Evolutionary conservation across 2,329 filamentous ascomycete genomes (phyloP).

Genomic region (Aspergillus pseudoviridinutans): DNA sequence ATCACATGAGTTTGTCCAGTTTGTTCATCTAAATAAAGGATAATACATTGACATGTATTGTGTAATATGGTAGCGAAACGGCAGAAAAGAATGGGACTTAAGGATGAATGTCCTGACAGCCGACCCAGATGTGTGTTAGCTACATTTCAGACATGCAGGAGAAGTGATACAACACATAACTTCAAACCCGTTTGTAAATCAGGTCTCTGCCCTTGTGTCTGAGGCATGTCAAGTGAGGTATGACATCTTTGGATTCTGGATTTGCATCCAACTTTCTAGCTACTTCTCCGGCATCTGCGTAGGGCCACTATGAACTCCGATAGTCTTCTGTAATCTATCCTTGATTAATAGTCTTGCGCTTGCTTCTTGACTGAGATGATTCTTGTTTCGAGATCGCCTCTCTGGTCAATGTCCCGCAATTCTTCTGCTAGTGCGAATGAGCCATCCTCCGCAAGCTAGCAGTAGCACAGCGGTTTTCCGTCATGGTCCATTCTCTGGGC

Average conservation of each 20-base stretch:
- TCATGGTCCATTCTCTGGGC: not conserved
- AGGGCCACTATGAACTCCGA: not conserved
- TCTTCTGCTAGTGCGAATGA: not conserved
- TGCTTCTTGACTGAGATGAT: not conserved
- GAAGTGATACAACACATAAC: not conserved
- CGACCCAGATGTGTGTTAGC: not conserved
- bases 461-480: not conserved
- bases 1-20: conserved; percentile 10
- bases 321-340: not conserved
- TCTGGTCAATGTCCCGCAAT: not conserved
- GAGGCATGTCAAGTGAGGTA: no score
- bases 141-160: not conserved
- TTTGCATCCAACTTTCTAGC: not conserved
- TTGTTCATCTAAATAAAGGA: not conserved
- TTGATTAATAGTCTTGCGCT: not conserved
- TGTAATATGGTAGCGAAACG: not conserved
- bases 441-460: not conserved
- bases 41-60: not conserved
- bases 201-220: no score
- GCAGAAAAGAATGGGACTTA: not conserved
- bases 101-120: no score
- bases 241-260: not conserved
- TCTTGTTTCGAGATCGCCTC: not conserved
- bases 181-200: not conserved
- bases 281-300: not conserved